Evolutionary conservation across 1,284 basidiomycete species (phyloP).

Genomic region (Inonotus obliquus): DNA sequence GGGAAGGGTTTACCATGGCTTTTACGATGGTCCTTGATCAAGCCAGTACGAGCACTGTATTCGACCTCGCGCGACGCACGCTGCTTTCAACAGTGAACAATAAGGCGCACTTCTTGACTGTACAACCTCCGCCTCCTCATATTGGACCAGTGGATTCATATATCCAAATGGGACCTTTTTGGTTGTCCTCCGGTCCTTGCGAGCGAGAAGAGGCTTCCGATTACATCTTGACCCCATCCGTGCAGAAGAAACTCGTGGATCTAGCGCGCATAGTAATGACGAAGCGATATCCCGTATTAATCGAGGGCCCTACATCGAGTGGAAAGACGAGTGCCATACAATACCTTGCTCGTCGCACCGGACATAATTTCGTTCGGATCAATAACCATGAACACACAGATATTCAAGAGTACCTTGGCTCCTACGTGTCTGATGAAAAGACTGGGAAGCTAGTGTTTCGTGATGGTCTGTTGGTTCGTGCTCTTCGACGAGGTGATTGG

Average conservation of each 20-base stretch:
- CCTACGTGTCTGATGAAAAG: constrained; percentile 89
- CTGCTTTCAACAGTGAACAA: constrained; percentile 86
- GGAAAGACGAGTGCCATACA: constrained; percentile 98
- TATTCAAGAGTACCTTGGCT: constrained; percentile 97
- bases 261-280: constrained; percentile 89
- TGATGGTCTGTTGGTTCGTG: constrained; percentile 92
- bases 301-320: constrained; percentile 97
- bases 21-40: constrained; percentile 94
- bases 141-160: constrained; percentile 49
- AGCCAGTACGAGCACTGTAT: constrained; percentile 68
- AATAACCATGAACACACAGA: constrained; percentile 99
- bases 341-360: constrained; percentile 90
- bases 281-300: constrained; percentile 89
- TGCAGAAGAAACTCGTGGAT: constrained; percentile 92
- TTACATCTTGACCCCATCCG: constrained; percentile 95
- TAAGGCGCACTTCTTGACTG: constrained; percentile 65
- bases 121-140: constrained; percentile 59
- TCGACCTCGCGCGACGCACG: constrained; percentile 68
- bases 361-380: constrained; percentile 95
- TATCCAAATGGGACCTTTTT: constrained; percentile 90
- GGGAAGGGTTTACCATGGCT: constrained; percentile 97
- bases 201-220: constrained; percentile 61
- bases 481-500: constrained; percentile 92
- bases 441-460: constrained; percentile 93
- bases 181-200: constrained; percentile 75